phyloP scores from a whole-genome alignment of 2,329 filamentous ascomycete species.

The Ascosphaera apis region DNA sequence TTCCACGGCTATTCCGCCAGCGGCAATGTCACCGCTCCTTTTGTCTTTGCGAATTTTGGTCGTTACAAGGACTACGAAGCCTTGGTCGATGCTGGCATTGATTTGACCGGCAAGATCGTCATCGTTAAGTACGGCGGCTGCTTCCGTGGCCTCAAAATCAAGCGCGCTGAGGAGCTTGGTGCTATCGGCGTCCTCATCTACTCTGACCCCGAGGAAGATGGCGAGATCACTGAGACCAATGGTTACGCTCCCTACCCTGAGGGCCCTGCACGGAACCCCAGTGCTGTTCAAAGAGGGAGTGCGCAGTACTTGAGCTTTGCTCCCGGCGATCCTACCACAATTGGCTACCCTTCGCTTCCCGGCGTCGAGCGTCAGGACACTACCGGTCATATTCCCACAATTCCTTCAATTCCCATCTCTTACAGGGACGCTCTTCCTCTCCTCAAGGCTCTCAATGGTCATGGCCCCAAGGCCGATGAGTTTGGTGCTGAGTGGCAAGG shows the following conservation, averaged over 20 bases:
- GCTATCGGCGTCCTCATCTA: conserved; percentile 74
- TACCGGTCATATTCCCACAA: conserved; percentile 49
- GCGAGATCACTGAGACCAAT: conserved; percentile 55
- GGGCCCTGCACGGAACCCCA: conserved; percentile 69
- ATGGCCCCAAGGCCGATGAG: conserved; percentile 55
- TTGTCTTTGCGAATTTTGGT: conserved; percentile 80
- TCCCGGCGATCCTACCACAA: conserved; percentile 64
- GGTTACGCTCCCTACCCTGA: conserved; percentile 60
- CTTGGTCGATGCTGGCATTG: conserved; percentile 49
- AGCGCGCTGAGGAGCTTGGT: conserved; percentile 72
- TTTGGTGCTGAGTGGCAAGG: conserved; percentile 53
- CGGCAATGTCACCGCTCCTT: conserved; percentile 72
- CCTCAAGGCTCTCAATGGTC: conserved; percentile 70
- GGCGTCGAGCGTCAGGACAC: conserved; percentile 56
- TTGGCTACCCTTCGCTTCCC: conserved; percentile 80
- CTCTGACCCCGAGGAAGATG: conserved; percentile 75
- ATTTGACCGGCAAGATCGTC: conserved; percentile 64
- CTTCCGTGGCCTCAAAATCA: conserved; percentile 80
- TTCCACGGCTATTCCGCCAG: conserved; percentile 91
- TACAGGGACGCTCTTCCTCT: conserved; percentile 71
- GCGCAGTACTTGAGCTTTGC: conserved; percentile 53
- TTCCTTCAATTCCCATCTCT: conserved; percentile 79
- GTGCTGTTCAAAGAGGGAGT: conserved; percentile 74
- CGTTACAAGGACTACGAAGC: conserved; percentile 72
- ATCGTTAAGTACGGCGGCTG: conserved; percentile 66